These are phyloP conservation scores for Crepidotus variabilis DNA, from an alignment of 768 basidiomycete genomes.

Conservation along the genomic window DNA sequence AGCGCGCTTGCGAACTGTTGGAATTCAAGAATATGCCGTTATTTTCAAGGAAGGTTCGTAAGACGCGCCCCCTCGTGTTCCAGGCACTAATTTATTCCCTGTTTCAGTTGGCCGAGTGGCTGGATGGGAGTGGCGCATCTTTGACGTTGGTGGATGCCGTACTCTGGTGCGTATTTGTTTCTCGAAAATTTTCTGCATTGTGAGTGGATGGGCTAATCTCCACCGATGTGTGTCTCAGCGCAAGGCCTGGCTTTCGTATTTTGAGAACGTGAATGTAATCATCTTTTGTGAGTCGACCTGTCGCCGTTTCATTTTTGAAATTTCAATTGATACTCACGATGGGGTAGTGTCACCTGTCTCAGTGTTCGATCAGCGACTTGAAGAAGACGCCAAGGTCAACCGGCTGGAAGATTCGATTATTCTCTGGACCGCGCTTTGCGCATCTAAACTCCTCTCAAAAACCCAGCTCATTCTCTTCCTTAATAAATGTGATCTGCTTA, in stretches of 20 bases:
- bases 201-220: neutral
- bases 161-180: conserved; percentile 41
- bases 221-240: conserved; percentile 41
- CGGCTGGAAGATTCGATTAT: conserved; percentile 71
- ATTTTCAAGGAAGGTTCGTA: conserved; percentile 40
- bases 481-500: conserved; percentile 67
- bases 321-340: neutral
- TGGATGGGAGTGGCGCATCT: conserved; percentile 65
- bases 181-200: neutral
- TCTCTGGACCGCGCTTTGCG: conserved; percentile 69
- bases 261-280: conserved; percentile 74
- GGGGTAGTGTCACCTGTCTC: conserved; percentile 64
- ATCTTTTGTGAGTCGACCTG: conserved; percentile 51
- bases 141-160: conserved; percentile 74
- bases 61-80: conserved; percentile 20
- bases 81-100: neutral
- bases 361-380: conserved; percentile 71
- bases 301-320: neutral
- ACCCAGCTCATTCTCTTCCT: conserved; percentile 62
- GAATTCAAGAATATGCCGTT: conserved; percentile 64
- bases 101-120: conserved; percentile 25
- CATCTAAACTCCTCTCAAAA: conserved; percentile 57
- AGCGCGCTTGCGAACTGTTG: conserved; percentile 65
- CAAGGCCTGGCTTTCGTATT: conserved; percentile 76
- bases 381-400: conserved; percentile 69